Base-by-base conservation (phyloP, 129 eudicot genomes). In the Oenanthe sinensis region DNA sequence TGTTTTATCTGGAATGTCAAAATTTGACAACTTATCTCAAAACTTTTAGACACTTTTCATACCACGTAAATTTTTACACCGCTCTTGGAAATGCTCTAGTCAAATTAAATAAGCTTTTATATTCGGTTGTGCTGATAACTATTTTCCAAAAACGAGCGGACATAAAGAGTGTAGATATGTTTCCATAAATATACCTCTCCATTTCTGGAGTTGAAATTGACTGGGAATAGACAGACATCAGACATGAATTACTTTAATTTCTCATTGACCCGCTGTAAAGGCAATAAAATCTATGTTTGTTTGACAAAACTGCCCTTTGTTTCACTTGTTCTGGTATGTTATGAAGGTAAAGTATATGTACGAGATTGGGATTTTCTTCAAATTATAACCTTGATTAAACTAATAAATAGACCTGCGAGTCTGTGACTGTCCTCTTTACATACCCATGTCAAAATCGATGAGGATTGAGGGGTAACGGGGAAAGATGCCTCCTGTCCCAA, bases 151-250 rank as follows among this genome's bases (percentile, higher is more conserved):
- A 58, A 58, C 14, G 71, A 40, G 71, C 4, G 71, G 74, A 62
- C 54, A 65, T 12, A 77, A 79, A 81, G 74, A 81, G 79, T 8
- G 39, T 52, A 78, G 79, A 44, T 55, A 55, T 22, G 85, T 76
- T 15, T n/a, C n/a, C n/a, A n/a, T n/a, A n/a, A n/a, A n/a, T n/a
- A n/a, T n/a, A n/a, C n/a, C n/a, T n/a, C n/a, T n/a, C n/a, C n/a
- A n/a, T n/a, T n/a, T n/a, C 37, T 28, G 8, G 37, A 65, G 40
- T 70, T 39, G 48, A 24, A 15, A 70, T 70, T 70, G 75, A 72
- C n/a, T 11, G 76, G 43, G 75, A 71, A 42, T 71, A 19, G 76
- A 71, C 76, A n/a, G n/a, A n/a, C n/a, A n/a, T n/a, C n/a, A 4
- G 37, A 13, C 40, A 4, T 72, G 3, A 72, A 24, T 52, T 0